A percentile compares a stretch with the other conserved stretches of the same genome.
These are phyloP conservation scores for Rhizophora mangle DNA, from an alignment of 345 rosid species.

Conservation along the genomic window DNA sequence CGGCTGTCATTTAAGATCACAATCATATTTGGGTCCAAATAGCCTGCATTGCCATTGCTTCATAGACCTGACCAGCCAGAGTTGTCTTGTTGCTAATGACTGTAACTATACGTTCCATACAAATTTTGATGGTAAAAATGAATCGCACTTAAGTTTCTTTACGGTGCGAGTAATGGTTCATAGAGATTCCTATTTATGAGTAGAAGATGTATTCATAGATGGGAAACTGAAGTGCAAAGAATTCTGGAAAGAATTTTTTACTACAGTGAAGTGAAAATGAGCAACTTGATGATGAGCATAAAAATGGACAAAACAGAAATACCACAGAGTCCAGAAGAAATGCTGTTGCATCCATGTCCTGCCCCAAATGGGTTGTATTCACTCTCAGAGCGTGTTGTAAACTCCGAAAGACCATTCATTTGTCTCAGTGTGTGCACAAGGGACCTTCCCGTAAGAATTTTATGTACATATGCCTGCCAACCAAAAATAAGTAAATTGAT, in stretches of 20 bases:
- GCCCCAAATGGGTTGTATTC: conserved; percentile 87
- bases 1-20: conserved; percentile 84
- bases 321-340: conserved; percentile 91
- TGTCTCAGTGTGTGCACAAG: conserved; percentile 53
- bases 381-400: conserved; percentile 62
- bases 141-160: neutral
- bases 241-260: neutral
- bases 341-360: conserved; percentile 86
- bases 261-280: neutral
- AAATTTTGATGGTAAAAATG: neutral
- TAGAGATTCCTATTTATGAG: neutral
- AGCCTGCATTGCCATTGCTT: conserved; percentile 96
- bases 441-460: conserved; percentile 73
- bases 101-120: conserved; percentile 45
- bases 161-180: neutral
- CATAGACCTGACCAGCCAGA: conserved; percentile 90
- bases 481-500: conserved; percentile 6
- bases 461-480: conserved; percentile 81
- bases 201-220: neutral
- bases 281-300: neutral
- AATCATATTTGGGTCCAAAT: conserved; percentile 82
- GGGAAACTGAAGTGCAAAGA: neutral
- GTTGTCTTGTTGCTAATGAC: conserved; percentile 79
- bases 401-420: conserved; percentile 62
- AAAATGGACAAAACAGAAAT: conserved; percentile 11